Evolutionary conservation across 2,329 filamentous ascomycete genomes (phyloP), one percentile per base, ranked within the genome.

Genomic region (Zymoseptoria ardabiliae): DNA sequence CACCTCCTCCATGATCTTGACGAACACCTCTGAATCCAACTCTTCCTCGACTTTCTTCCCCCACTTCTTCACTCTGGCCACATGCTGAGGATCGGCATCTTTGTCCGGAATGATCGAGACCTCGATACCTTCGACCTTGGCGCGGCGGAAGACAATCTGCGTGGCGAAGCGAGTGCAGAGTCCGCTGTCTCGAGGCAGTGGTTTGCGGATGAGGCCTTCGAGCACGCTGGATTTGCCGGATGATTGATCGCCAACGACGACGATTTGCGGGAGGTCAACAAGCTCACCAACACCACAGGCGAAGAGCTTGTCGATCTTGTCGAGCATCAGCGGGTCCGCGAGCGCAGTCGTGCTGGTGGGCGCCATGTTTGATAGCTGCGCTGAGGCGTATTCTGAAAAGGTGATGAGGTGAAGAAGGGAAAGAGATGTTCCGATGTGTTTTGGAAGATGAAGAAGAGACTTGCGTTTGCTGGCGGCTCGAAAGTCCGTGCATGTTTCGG

Each of bases 171-270:
- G 76, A 0, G 85, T 87, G 66, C 82, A 85, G 0, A 82, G 60
- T 20, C 74, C 79, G 17, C 78, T 78, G 10, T 83, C 80, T 6
- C 79, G 73, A 0, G 82, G 81, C 35, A 87, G 85, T 0, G 77
- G 77, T 58, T 64, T 65, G 10, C 80, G 77, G 0, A 83, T 83
- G 35, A 88, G 81, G 1, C 84, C 85, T 62, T 87, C 82, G 0
- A 88, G 77, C 0, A 87, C 82, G 0, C 82, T 85, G 13, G 79
- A 84, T 67, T 87, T 87, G 2, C 84, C 84, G 0, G 79, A 78
- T 0, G 81, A 85, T 58, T 84, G 82, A 51, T 85, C 81, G 5
- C 85, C 84, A n/a, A 83, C 80, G 4, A 86, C 83, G 8, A 86
- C 78, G 45, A 72, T 65, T 53, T 71, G 67, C 4, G 75, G 70